phyloP scores from a whole-genome alignment of 305 asterid genomes.

The Fraxinus angustifolia region DNA sequence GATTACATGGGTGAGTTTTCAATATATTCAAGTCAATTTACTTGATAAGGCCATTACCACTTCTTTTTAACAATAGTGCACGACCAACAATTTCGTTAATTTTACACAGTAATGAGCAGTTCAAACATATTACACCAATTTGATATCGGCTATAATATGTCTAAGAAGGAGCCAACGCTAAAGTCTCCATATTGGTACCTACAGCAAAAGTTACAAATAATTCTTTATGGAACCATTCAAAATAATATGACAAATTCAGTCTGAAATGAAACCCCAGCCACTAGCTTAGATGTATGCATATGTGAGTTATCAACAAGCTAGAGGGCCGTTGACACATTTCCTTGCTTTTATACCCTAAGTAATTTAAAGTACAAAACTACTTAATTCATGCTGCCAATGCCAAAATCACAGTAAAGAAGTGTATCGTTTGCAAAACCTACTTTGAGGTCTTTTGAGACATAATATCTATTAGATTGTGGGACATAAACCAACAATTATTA shows the following conservation, averaged over 20 bases:
- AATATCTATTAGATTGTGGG: constrained; percentile 8
- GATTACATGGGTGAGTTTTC: neutral
- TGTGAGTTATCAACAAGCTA: neutral
- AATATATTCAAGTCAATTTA: neutral
- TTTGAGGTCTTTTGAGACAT: neutral
- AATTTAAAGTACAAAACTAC: constrained; percentile 3
- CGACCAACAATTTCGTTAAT: neutral
- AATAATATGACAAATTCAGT: neutral
- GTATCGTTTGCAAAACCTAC: neutral
- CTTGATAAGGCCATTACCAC: neutral
- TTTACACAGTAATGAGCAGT: neutral
- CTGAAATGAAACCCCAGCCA: neutral
- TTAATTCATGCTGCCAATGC: neutral
- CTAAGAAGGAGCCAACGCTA: neutral
- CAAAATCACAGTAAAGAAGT: neutral
- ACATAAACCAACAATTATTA: constrained; percentile 1
- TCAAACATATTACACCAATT: neutral
- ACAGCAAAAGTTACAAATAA: neutral
- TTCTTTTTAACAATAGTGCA: neutral
- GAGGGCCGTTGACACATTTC: neutral
- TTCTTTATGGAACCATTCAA: neutral
- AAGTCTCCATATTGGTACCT: neutral
- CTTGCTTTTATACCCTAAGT: neutral
- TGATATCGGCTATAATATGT: neutral
- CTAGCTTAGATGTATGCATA: neutral